These are phyloP conservation scores for Spergularia azorica DNA, from an alignment of 179 eudicot species.

Conservation along the genomic window DNA sequence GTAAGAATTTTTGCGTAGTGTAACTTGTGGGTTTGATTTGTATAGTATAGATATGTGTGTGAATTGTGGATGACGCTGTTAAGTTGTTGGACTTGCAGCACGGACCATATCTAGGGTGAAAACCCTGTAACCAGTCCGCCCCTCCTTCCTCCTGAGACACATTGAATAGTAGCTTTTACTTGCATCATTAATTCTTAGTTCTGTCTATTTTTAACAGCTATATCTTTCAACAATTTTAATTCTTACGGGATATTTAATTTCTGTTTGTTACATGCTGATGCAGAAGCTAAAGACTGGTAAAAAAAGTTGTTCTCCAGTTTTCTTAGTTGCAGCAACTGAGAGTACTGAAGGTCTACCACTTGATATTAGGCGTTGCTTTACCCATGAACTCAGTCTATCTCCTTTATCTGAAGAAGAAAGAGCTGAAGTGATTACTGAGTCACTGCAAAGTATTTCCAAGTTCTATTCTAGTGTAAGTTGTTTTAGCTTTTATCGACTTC, in stretches of 20 bases:
- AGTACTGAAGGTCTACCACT: slow-evolving; percentile 88
- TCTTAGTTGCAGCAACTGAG: slow-evolving; percentile 80
- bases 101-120: not conserved
- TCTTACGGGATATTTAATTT: not conserved
- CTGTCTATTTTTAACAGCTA: not conserved
- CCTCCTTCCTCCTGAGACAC: not conserved
- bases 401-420: slow-evolving; percentile 88
- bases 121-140: not conserved
- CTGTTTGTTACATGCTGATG: slow-evolving; percentile 27
- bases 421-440: slow-evolving; percentile 63
- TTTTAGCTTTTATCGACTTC: not conserved
- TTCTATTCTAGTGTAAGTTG: slow-evolving; percentile 66
- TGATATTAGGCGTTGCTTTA: slow-evolving; percentile 89
- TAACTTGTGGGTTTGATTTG: not conserved
- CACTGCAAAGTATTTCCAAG: slow-evolving; percentile 54
- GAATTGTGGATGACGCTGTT: not conserved
- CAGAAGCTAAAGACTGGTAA: slow-evolving; percentile 45
- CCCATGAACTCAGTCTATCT: slow-evolving; percentile 84
- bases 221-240: not conserved
- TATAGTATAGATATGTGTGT: not conserved
- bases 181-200: not conserved
- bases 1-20: not conserved
- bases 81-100: not conserved
- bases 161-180: not conserved
- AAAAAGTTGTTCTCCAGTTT: slow-evolving; percentile 50